Conservation (phyloP, 148 eudicot species). For the Rhododendron ovatum region DNA sequence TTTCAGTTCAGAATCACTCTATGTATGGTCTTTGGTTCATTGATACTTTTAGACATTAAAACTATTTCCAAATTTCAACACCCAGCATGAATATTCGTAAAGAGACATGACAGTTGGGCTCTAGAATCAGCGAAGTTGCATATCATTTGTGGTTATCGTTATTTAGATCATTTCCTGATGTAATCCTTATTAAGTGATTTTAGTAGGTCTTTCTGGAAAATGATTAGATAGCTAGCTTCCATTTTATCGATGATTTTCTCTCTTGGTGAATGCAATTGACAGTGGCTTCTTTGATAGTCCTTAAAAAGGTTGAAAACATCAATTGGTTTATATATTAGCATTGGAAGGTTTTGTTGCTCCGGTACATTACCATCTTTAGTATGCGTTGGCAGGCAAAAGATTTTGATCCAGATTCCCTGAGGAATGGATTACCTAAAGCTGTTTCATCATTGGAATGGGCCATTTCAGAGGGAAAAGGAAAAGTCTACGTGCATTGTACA, state of each 20-base stretch:
- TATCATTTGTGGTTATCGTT: not conserved
- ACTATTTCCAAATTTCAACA: not conserved
- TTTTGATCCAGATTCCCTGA: slow-evolving; percentile 88
- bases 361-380: not conserved
- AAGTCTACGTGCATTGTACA: slow-evolving; percentile 85
- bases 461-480: slow-evolving; percentile 78
- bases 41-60: not conserved
- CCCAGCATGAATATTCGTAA: not conserved
- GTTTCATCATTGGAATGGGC: slow-evolving; percentile 85
- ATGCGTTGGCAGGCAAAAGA: slow-evolving; percentile 58
- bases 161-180: not conserved
- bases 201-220: not conserved
- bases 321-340: not conserved
- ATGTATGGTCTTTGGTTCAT: not conserved
- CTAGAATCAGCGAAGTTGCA: not conserved
- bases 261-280: not conserved
- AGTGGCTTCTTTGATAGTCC: not conserved
- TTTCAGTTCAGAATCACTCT: not conserved
- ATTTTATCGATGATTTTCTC: not conserved
- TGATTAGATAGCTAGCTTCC: not conserved
- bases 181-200: not conserved
- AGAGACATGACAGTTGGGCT: not conserved
- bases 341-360: not conserved
- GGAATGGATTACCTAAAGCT: slow-evolving; percentile 71
- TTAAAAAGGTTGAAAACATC: not conserved